Conservation (phyloP, 2,329 filamentous ascomycete genomes). For the Trichoderma hamatum region DNA sequence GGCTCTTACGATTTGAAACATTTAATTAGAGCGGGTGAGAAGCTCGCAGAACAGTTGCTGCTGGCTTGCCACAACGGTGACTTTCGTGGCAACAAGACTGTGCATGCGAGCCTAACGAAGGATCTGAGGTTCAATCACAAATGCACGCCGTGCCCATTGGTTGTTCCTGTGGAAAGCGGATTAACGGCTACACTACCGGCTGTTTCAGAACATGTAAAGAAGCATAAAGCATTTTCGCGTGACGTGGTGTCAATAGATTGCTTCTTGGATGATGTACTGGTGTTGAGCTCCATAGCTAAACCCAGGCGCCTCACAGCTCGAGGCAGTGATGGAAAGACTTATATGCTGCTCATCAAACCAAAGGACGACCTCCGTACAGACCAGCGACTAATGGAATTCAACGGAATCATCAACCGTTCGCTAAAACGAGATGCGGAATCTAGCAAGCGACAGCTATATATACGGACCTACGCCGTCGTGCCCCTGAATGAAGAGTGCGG, state of each 20-base stretch:
- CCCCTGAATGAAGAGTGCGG: constrained; percentile 97
- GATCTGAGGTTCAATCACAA: constrained; percentile 85
- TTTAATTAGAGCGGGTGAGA: constrained; percentile 78
- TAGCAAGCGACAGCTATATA: constrained; percentile 86
- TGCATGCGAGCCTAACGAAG: constrained; percentile 71
- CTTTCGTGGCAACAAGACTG: constrained; percentile 70
- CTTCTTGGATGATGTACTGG: constrained; percentile 85
- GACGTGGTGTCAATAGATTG: constrained; percentile 81
- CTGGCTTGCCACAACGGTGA: constrained; percentile 75
- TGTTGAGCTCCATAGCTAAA: constrained; percentile 88
- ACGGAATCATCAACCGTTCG: constrained; percentile 94
- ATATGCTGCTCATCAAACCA: constrained; percentile 93
- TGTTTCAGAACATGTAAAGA: constrained; percentile 69
- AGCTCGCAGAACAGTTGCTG: constrained; percentile 79
- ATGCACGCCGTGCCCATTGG: constrained; percentile 78
- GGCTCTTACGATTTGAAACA: constrained; percentile 64
- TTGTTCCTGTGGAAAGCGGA: constrained; percentile 85
- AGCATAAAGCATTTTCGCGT: constrained; percentile 83
- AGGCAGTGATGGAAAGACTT: constrained; percentile 84
- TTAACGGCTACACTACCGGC: constrained; percentile 81
- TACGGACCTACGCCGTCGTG: constrained; percentile 96
- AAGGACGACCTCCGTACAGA: constrained; percentile 98
- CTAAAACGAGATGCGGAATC: constrained; percentile 90
- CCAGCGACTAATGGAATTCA: constrained; percentile 98
- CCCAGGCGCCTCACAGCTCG: constrained; percentile 86